Base-by-base conservation (phyloP, 2,329 filamentous ascomycete species). In the Amauroascus niger region DNA sequence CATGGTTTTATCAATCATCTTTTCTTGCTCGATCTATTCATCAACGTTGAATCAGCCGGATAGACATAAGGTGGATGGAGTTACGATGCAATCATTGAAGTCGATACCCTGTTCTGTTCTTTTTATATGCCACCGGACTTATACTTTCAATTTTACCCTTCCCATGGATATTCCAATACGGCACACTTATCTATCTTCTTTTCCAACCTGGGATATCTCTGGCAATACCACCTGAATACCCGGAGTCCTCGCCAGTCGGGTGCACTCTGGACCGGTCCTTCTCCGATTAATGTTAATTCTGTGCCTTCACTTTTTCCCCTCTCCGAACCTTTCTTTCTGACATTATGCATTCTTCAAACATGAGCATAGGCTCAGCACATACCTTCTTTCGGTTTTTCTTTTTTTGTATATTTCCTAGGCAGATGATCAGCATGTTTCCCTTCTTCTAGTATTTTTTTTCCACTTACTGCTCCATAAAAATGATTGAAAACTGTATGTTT, bases 41-140 rank as follows among this genome's bases (percentile, higher is more conserved):
- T 40, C 8, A 30, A 39, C 16, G 33, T n/a, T 20, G 47, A 14
- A 26, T 39, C 22, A 39, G 26, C 47, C 47, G 33, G 32, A 43
- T 48, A 35, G 18, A 35, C 11, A 44, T 40, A 32, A 26, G 30
- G 13, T 33, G 52, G 52, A 22, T 24, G 16, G 16, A 26, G 37
- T 50, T 50, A 33, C 24, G 11, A 24, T 49, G 22, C 26, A 13
- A 35, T 50, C 32, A 30, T 26, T 41, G 13, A 14, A 20, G 7
- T 41, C 24, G n/a, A 41, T 26, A 11, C 22, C 13, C 5, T 33
- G 35, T 41, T 35, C 37, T 43, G 22, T 14, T 32, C n/a, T 32
- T 20, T 43, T 24, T 20, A 50, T 35, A 50, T 41, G 43, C 48
- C 48, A 50, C 46, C 39, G 26, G 16, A 7, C 20, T 49, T 28